Percentiles rank a stretch among this genome's conserved stretches.
phyloP scores from a whole-genome alignment of 805 yeast species.

The Nakazawaea wyomingensis region DNA sequence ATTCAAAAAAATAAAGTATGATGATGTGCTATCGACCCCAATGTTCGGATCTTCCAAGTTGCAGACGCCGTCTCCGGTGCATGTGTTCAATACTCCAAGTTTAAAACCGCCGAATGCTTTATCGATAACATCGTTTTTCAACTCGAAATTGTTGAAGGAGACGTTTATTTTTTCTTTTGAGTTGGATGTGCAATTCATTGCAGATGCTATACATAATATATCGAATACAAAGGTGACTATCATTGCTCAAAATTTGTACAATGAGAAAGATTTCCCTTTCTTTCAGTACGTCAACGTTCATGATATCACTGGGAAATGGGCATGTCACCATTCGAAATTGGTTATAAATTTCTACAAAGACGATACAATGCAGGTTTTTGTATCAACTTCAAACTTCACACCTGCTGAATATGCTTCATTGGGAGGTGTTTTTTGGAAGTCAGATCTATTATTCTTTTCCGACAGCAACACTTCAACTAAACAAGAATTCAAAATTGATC shows the following conservation, averaged over 20 bases:
- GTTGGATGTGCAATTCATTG: slow-evolving; percentile 22
- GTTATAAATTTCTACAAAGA: slow-evolving; percentile 52
- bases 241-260: slow-evolving; percentile 28
- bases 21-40: slow-evolving; percentile 22
- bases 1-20: slow-evolving; percentile 13
- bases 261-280: slow-evolving; percentile 27
- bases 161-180: slow-evolving; percentile 13
- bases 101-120: slow-evolving; percentile 4
- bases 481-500: slow-evolving; percentile 38
- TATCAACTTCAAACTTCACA: slow-evolving; percentile 59
- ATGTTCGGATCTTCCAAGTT: slow-evolving; percentile 13
- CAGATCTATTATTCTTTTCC: slow-evolving; percentile 6
- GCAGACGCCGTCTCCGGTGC: slow-evolving; percentile 7
- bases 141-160: slow-evolving; percentile 4
- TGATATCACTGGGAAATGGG: slow-evolving; percentile 29
- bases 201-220: slow-evolving; percentile 16
- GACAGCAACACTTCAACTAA: slow-evolving; percentile 15
- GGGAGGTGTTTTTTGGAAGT: slow-evolving; percentile 13
- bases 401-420: slow-evolving; percentile 41
- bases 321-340: slow-evolving; percentile 64
- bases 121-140: slow-evolving; percentile 7
- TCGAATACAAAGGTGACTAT: slow-evolving; percentile 20
- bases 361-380: slow-evolving; percentile 41
- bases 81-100: slow-evolving; percentile 8
- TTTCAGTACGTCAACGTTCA: slow-evolving; percentile 25